phyloP scores from a whole-genome alignment of 1,284 basidiomycete genomes.

The Polyporus tsugae region DNA sequence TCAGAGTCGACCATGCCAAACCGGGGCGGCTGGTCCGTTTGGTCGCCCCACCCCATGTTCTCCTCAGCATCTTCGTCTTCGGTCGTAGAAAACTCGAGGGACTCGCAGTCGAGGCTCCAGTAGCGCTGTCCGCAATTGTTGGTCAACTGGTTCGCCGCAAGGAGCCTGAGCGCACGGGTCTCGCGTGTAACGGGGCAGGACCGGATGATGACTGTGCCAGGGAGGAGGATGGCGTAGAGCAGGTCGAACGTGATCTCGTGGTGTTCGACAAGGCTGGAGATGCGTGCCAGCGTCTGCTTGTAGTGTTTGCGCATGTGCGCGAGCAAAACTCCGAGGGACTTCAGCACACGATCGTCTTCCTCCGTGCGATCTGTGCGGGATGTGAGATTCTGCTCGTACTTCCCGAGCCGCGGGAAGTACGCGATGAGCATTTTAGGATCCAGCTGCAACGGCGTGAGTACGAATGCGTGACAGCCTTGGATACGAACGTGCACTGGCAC shows the following conservation, averaged over 20 bases:
- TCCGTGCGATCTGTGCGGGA: slow-evolving; percentile 44
- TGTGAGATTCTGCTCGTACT: slow-evolving; percentile 51
- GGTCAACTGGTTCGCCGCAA: slow-evolving; percentile 43
- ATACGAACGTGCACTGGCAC: slow-evolving; percentile 16
- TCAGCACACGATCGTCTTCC: slow-evolving; percentile 49
- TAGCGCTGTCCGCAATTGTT: slow-evolving; percentile 41
- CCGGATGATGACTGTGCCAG: slow-evolving; percentile 10
- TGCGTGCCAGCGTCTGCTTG: slow-evolving; percentile 51
- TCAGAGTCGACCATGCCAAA: slow-evolving; percentile 50
- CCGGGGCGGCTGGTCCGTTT: background rate
- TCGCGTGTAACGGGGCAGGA: slow-evolving; percentile 42
- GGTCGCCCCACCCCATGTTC: slow-evolving; percentile 26
- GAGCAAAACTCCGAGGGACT: slow-evolving; percentile 45
- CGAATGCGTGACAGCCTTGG: slow-evolving; percentile 4
- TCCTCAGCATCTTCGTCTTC: slow-evolving; percentile 42
- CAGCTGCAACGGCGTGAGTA: slow-evolving; percentile 42
- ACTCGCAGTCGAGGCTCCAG: slow-evolving; percentile 53
- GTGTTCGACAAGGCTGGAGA: slow-evolving; percentile 54
- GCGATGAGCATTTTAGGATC: slow-evolving; percentile 60
- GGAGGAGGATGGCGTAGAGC: slow-evolving; percentile 46
- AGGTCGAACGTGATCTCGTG: slow-evolving; percentile 63
- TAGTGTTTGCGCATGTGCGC: slow-evolving; percentile 57
- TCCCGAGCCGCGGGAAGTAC: slow-evolving; percentile 53
- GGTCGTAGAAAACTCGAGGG: slow-evolving; percentile 54
- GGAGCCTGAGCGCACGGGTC: slow-evolving; percentile 53